phyloP scores from a whole-genome alignment of 331 rosid species.

The Arachis monticola region DNA sequence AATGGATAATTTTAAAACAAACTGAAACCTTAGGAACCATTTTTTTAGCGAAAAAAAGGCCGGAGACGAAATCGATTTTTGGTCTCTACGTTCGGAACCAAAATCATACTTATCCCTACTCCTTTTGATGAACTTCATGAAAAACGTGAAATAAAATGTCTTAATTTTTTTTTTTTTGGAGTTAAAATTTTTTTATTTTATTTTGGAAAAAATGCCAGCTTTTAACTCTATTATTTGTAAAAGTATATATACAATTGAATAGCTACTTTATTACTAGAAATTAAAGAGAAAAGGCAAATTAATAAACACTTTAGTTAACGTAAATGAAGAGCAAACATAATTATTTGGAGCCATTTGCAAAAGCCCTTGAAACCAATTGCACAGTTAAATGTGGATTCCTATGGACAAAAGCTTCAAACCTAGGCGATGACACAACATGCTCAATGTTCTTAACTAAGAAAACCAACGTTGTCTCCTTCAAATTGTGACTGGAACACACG shows the following conservation, averaged over 20 bases:
- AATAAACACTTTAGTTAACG: not conserved
- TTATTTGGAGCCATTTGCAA: slow-evolving; percentile 49
- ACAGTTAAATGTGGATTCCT: slow-evolving; percentile 76
- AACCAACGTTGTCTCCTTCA: slow-evolving; percentile 64
- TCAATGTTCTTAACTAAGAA: slow-evolving; percentile 66
- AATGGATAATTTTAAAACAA: no score
- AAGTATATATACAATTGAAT: not conserved
- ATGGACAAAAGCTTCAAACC: slow-evolving; percentile 67
- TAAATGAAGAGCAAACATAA: not conserved
- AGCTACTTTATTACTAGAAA: not conserved
- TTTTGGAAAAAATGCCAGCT: no score
- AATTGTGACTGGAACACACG: slow-evolving; percentile 49
- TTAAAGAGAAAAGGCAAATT: not conserved
- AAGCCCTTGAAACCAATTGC: slow-evolving; percentile 68
- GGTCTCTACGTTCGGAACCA: no score
- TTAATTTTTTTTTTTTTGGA: no score
- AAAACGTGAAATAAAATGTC: no score
- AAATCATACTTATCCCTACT: no score
- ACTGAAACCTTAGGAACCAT: no score
- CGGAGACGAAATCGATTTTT: no score
- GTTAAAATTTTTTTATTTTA: no score
- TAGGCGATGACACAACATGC: slow-evolving; percentile 51
- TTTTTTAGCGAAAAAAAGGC: no score
- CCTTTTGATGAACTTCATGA: no score
- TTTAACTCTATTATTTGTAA: no score